Evolutionary conservation across 2,329 filamentous ascomycete genomes (phyloP).

Genomic region (Tolypocladium ovalisporum): DNA sequence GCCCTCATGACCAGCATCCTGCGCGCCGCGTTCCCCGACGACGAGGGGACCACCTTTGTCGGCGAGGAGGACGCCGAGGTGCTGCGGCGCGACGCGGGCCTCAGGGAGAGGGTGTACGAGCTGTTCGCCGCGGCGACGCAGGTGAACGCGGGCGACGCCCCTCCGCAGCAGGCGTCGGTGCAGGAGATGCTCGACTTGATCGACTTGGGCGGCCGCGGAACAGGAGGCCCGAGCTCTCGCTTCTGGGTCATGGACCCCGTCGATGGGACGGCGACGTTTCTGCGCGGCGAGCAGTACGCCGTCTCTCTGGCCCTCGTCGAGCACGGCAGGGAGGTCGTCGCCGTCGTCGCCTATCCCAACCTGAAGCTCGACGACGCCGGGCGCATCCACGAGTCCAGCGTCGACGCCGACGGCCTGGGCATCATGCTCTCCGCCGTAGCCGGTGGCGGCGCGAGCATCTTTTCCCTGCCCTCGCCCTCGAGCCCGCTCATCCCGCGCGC

Average conservation of each 20-base stretch:
- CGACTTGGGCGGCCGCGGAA: slow-evolving; percentile 40
- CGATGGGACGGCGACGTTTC: slow-evolving; percentile 52
- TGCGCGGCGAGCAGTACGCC: slow-evolving; percentile 50
- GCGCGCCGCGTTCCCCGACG: slow-evolving; percentile 39
- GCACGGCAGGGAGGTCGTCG: slow-evolving; percentile 44
- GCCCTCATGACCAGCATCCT: slow-evolving; percentile 48
- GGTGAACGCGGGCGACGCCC: background rate
- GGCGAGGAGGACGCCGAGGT: slow-evolving; percentile 49
- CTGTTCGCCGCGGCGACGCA: slow-evolving; percentile 27
- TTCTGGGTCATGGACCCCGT: slow-evolving; percentile 56
- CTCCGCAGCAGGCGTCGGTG: slow-evolving; percentile 24
- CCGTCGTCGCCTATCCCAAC: slow-evolving; percentile 53
- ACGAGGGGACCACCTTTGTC: slow-evolving; percentile 35
- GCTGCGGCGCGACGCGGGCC: slow-evolving; percentile 33
- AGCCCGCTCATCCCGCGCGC: slow-evolving; percentile 9
- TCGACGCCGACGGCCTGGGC: slow-evolving; percentile 22
- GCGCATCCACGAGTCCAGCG: slow-evolving; percentile 20
- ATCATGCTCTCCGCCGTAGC: slow-evolving; percentile 22
- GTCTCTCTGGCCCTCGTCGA: slow-evolving; percentile 49
- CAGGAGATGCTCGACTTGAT: slow-evolving; percentile 52
- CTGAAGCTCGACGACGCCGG: slow-evolving; percentile 25
- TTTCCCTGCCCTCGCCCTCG: slow-evolving; percentile 10
- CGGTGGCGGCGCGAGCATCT: slow-evolving; percentile 18
- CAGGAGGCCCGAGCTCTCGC: slow-evolving; percentile 21
- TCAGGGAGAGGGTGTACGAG: slow-evolving; percentile 44